Conservation (phyloP, 148 eudicot species). For the Chenopodium quinoa region DNA sequence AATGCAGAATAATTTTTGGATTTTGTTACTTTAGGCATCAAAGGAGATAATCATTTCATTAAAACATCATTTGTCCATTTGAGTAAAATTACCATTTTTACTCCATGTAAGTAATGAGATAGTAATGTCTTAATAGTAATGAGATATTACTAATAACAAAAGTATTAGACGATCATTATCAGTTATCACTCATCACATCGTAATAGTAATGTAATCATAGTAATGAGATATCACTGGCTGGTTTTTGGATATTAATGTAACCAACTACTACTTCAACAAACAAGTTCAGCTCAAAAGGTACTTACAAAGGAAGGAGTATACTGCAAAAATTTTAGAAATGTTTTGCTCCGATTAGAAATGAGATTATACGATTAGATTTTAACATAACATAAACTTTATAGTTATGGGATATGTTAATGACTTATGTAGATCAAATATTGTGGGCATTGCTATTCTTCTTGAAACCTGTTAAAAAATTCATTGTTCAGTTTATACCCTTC, state of each 20-base stretch:
- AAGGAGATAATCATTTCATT: neutral
- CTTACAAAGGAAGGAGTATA: neutral
- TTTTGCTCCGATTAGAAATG: no score
- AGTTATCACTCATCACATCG: no score
- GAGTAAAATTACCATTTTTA: neutral
- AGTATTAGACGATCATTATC: no score
- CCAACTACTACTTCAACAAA: neutral
- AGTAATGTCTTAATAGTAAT: neutral
- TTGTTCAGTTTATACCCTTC: neutral
- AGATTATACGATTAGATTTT: neutral
- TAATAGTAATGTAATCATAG: no score
- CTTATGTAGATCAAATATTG: neutral
- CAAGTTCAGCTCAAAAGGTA: neutral
- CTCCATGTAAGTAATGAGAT: neutral
- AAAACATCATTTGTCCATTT: no score
- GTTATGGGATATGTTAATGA: neutral
- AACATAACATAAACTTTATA: neutral
- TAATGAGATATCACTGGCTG: neutral
- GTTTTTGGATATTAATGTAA: neutral
- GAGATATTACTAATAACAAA: neutral
- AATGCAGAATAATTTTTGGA: neutral
- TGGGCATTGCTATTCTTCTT: neutral
- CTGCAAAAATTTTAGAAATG: neutral
- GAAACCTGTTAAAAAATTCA: neutral
- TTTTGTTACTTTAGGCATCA: neutral